Percentiles rank a stretch among this genome's conserved stretches.
Evolutionary conservation across 1,284 basidiomycete genomes (phyloP).

Genomic region (Ganoderma leucocontextum): DNA sequence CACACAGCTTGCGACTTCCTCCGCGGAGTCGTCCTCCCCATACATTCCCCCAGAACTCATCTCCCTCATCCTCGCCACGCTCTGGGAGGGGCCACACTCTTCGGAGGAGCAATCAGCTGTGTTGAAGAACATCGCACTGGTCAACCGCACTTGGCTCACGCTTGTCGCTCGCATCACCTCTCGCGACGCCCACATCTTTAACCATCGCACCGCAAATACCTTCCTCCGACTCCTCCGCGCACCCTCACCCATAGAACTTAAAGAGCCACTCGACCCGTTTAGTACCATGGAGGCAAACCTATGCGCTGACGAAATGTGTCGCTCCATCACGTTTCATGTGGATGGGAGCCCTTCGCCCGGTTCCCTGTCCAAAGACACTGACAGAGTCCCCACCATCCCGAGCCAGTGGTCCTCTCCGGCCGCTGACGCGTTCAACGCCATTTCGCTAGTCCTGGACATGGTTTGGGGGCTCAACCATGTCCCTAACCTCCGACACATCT

Average conservation of each 20-base stretch:
- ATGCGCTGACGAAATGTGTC: constrained; percentile 37
- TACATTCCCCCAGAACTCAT: constrained; percentile 47
- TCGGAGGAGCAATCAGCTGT: constrained; percentile 42
- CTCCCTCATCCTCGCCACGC: constrained; percentile 44
- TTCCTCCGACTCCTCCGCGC: constrained; percentile 39
- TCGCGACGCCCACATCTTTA: constrained; percentile 44
- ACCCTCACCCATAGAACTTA: constrained; percentile 22
- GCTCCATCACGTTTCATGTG: constrained; percentile 43
- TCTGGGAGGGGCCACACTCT: constrained; percentile 44
- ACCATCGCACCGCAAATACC: constrained; percentile 37
- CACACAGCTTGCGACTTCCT: neutral
- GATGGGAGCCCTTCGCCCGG: constrained; percentile 22
- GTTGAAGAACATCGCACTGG: constrained; percentile 42
- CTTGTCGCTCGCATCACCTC: constrained; percentile 43
- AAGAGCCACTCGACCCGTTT: constrained; percentile 26
- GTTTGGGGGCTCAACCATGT: constrained; percentile 39
- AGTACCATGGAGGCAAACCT: constrained; percentile 30
- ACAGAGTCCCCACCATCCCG: too few relatives aligned
- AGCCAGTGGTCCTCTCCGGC: too few relatives aligned
- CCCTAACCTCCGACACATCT: constrained; percentile 45
- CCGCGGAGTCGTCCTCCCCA: constrained; percentile 14
- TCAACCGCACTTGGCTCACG: constrained; percentile 42
- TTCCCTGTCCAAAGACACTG: too few relatives aligned
- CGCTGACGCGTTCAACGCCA: constrained; percentile 31
- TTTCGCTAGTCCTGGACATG: constrained; percentile 39